Percentiles rank a stretch among this genome's conserved stretches.
Evolutionary conservation across 768 basidiomycete species (phyloP).

Genomic region (Panaeolus cyanescens): DNA sequence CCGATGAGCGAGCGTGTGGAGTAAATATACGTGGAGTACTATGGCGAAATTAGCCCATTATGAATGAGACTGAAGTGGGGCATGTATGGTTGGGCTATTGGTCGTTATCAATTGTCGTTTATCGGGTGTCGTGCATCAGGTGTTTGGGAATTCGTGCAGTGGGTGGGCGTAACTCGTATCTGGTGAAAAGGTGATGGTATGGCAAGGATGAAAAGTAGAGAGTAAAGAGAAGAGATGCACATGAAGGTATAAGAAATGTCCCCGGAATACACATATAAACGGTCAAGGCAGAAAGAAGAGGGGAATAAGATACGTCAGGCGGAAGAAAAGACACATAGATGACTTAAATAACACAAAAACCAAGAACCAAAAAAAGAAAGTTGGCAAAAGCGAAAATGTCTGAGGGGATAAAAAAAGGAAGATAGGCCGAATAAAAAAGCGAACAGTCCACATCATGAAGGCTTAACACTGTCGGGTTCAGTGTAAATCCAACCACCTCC

Average conservation of each 20-base stretch:
- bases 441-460: background rate
- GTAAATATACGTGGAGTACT: background rate
- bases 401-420: background rate
- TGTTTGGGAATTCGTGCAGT: too few relatives aligned
- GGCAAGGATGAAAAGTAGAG: too few relatives aligned
- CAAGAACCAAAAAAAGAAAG: background rate
- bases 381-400: background rate
- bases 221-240: background rate
- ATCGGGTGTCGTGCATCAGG: too few relatives aligned
- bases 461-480: background rate
- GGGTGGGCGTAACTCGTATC: too few relatives aligned
- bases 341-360: background rate
- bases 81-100: slow-evolving; percentile 3
- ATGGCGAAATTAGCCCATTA: background rate
- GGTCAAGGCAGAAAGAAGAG: background rate
- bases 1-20: background rate
- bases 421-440: background rate
- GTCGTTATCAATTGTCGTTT: too few relatives aligned
- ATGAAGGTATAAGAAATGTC: background rate
- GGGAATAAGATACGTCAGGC: background rate
- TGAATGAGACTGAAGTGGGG: background rate
- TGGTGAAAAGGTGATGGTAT: too few relatives aligned
- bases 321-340: background rate
- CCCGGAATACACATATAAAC: background rate
- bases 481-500: background rate